phyloP scores from a whole-genome alignment of 129 eudicot genomes.

The Escallonia herrerae region DNA sequence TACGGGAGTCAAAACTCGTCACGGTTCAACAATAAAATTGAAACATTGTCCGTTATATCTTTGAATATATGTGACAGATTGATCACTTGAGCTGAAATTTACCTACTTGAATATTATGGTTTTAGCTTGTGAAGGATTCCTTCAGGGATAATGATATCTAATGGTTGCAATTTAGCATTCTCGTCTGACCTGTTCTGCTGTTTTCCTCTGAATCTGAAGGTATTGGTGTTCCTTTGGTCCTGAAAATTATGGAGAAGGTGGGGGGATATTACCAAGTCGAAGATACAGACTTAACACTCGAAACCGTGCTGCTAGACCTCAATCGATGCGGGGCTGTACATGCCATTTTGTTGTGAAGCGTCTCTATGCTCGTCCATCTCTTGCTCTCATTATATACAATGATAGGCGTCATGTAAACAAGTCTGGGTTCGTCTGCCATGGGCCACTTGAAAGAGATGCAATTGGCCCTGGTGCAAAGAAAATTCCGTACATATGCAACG shows the following conservation, averaged over 20 bases:
- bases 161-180: too few species aligned
- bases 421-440: slow-evolving; percentile 89
- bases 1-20: too few species aligned
- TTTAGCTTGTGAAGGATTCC: too few species aligned
- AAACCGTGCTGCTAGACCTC: slow-evolving; percentile 98
- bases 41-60: too few species aligned
- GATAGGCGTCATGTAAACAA: slow-evolving; percentile 82
- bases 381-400: slow-evolving; percentile 72
- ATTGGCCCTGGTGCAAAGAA: slow-evolving; percentile 96
- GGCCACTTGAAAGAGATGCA: slow-evolving; percentile 94
- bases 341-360: slow-evolving; percentile 94
- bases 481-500: slow-evolving; percentile 70
- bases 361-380: slow-evolving; percentile 65
- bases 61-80: too few species aligned
- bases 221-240: slow-evolving; percentile 99
- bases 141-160: too few species aligned
- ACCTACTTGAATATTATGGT: too few species aligned
- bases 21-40: too few species aligned
- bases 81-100: too few species aligned
- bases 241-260: slow-evolving; percentile 95
- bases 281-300: slow-evolving; percentile 88
- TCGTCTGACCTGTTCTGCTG: too few species aligned
- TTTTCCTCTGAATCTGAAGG: slow-evolving; percentile 30
- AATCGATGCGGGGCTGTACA: slow-evolving; percentile 93
- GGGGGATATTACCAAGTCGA: slow-evolving; percentile 81